Base-by-base conservation (phyloP, 2,329 filamentous ascomycete species). In the Thielaviopsis euricoi region DNA sequence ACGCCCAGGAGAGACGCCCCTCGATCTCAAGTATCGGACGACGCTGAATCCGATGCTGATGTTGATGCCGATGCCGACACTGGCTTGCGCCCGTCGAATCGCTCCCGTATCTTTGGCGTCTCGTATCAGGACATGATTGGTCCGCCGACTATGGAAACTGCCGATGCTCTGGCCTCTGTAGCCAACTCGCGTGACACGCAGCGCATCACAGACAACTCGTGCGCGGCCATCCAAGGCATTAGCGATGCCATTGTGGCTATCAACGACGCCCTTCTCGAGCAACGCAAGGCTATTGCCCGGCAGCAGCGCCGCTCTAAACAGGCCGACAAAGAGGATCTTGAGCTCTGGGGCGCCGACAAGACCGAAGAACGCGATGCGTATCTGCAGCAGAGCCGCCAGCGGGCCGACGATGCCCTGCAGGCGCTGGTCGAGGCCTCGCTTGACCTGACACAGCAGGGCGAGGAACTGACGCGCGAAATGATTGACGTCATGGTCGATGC, bases 401-500 rank as follows among this genome's bases (percentile, higher is more conserved):
- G 46, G 9, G 58, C 58, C 2, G 46, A 58, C 46, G 23, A 54
- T 6, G 48, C 48, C 6, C 53, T 60, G 25, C 26, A 58, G 21
- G 55, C 21, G 19, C 53, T 60, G 19, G 46, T 56, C 26, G 25
- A 57, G 19, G 52, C 43, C 7, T 53, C 58, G 26, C 50, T 52
- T 7, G 22, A 26, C 17, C 19, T 40, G 19, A 58, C 53, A 2
- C 33, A 12, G 4, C 33, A 53, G n/a, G 55, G 74, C 6, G 79
- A 82, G 63, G 64, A 66, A 21, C 71, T 73, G 0, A 66, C 78
- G 29, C 73, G 79, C 13, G 65, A 70, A 40, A 66, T 76, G 12
- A 74, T 82, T 26, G 79, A 82, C 62, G 65, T 70, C 55, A 71
- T 70, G 57, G 71, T 70, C 49, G 74, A 74, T 61, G 66, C 80